phyloP scores from a whole-genome alignment of 176 grass and related monocot species.

The Poa annua region DNA sequence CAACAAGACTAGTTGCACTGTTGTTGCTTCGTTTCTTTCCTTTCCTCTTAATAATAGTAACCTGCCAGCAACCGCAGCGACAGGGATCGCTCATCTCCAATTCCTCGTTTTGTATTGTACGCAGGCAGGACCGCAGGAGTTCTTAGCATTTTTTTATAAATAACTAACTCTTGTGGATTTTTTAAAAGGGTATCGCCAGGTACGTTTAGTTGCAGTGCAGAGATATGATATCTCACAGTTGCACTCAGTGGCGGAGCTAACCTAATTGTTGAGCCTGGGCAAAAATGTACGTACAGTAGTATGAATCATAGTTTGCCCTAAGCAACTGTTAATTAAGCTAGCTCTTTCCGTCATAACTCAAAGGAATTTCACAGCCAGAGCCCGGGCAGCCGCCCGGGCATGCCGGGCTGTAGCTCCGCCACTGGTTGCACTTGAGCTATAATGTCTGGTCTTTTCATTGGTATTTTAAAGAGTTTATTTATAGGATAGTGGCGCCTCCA shows the following conservation, averaged over 20 bases:
- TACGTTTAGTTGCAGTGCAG: not conserved
- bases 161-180: not conserved
- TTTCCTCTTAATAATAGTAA: not conserved
- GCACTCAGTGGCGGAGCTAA: no score
- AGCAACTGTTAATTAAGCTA: no score
- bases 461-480: not conserved
- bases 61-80: constrained; percentile 14
- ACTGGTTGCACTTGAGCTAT: not conserved
- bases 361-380: no score
- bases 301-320: no score
- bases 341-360: no score
- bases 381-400: no score
- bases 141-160: not conserved
- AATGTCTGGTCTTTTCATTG: not conserved
- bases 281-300: no score
- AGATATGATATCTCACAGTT: not conserved
- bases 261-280: no score
- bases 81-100: constrained; percentile 27
- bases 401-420: no score
- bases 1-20: not conserved
- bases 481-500: not conserved
- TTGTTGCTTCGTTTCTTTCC: not conserved
- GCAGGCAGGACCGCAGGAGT: not conserved
- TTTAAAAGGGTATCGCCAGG: not conserved
- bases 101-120: not conserved